These are phyloP conservation scores for Hyphopichia homilentoma DNA, from an alignment of 805 yeast genomes.

Conservation along the genomic window DNA sequence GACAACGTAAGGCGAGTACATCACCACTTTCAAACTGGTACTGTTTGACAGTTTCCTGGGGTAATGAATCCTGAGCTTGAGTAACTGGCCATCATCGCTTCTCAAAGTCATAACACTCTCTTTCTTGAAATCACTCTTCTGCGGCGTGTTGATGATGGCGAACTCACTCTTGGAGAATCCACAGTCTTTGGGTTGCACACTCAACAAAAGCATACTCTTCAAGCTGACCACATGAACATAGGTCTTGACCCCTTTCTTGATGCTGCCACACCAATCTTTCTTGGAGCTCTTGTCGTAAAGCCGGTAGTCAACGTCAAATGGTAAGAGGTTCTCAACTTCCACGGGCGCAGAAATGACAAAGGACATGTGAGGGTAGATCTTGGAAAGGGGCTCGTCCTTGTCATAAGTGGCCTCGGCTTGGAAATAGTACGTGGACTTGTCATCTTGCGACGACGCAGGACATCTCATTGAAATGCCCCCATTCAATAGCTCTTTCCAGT, in stretches of 20 bases:
- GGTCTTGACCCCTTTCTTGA: conserved; percentile 63
- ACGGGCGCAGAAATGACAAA: conserved; percentile 80
- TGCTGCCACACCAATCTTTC: conserved; percentile 59
- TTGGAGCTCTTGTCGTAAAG: conserved; percentile 71
- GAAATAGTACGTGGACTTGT: conserved; percentile 54
- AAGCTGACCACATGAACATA: conserved; percentile 79
- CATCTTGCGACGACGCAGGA: conserved; percentile 34
- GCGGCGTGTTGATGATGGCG: conserved; percentile 65
- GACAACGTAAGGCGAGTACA: conserved; percentile 84
- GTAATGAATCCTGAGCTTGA: conserved; percentile 65
- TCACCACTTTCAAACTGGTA: conserved; percentile 59
- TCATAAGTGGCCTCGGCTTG: conserved; percentile 69
- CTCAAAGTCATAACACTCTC: conserved; percentile 53
- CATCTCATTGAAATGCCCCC: conserved; percentile 61
- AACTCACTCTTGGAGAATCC: conserved; percentile 67
- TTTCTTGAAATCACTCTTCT: conserved; percentile 48
- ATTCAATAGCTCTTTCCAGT: conserved; percentile 60
- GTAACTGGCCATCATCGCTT: conserved; percentile 61
- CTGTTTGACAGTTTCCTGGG: conserved; percentile 46
- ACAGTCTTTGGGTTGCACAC: conserved; percentile 60
- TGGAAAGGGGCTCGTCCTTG: conserved; percentile 63
- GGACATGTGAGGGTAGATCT: conserved; percentile 80
- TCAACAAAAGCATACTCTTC: conserved; percentile 64
- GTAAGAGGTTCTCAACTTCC: conserved; percentile 78
- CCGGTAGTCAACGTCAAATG: conserved; percentile 72